Conservation (phyloP, 148 eudicot genomes). For the Camellia granthamiana region DNA sequence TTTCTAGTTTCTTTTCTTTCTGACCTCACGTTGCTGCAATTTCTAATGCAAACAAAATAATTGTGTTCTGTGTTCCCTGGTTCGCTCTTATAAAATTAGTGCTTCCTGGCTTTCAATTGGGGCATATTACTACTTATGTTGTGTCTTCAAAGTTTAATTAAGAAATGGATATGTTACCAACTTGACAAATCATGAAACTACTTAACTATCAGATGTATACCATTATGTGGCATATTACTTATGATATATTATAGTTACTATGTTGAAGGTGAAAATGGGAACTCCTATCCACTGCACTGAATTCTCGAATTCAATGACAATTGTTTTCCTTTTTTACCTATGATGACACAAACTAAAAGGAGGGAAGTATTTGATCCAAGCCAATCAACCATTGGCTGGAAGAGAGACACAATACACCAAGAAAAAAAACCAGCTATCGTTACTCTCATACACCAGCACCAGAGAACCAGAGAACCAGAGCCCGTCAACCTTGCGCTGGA, state of each 20-base stretch:
- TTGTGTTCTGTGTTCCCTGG: too few species aligned
- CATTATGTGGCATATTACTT: neutral
- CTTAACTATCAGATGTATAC: neutral
- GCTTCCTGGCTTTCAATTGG: neutral
- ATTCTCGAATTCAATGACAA: neutral
- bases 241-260: neutral
- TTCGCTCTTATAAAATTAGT: neutral
- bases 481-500: too few species aligned
- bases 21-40: neutral
- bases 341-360: neutral
- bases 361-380: neutral
- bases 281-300: neutral
- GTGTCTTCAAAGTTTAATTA: neutral
- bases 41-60: neutral
- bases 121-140: conserved; percentile 5
- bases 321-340: neutral
- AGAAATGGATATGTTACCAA: neutral
- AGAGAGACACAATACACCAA: too few species aligned
- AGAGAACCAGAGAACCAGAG: too few species aligned
- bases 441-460: too few species aligned
- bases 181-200: neutral
- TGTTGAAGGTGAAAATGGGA: neutral
- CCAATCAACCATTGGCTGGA: too few species aligned
- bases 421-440: too few species aligned
- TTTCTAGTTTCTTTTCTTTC: conserved; percentile 11